Conservation (phyloP, 441 rosid genomes). For the Geranium incanum region DNA sequence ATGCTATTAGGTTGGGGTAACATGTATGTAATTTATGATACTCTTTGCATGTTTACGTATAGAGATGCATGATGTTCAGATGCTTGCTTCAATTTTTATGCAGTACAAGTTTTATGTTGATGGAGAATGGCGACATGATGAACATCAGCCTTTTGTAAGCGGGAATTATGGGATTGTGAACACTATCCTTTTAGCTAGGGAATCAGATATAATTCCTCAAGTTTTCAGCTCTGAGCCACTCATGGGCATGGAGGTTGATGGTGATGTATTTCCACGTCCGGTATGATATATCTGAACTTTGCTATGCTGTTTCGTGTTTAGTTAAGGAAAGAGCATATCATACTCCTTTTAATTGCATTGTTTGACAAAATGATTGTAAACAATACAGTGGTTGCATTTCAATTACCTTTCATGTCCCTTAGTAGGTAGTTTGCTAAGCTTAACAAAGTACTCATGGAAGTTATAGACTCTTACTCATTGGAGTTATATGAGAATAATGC, state of each 20-base stretch:
- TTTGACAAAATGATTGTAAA: neutral
- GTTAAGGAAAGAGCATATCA: neutral
- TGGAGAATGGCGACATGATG: slow-evolving; percentile 63
- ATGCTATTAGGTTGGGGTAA: slow-evolving; percentile 4
- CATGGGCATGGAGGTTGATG: slow-evolving; percentile 63
- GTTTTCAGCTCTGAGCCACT: slow-evolving; percentile 32
- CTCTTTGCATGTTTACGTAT: neutral
- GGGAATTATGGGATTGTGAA: slow-evolving; percentile 64
- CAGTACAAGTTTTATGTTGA: slow-evolving; percentile 71
- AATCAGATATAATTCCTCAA: slow-evolving; percentile 38
- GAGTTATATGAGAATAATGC: neutral
- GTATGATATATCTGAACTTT: slow-evolving; percentile 26
- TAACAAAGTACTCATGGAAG: neutral
- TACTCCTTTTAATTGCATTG: neutral
- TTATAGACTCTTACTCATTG: neutral
- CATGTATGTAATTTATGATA: neutral
- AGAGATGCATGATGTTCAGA: slow-evolving; percentile 13
- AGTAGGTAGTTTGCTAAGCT: neutral
- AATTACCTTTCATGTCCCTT: neutral
- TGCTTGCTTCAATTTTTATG: slow-evolving; percentile 23
- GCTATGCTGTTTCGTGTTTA: neutral
- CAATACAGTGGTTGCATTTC: neutral
- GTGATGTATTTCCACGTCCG: slow-evolving; percentile 34
- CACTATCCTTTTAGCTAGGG: slow-evolving; percentile 44
- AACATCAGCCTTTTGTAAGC: slow-evolving; percentile 47